phyloP scores from a whole-genome alignment of 495 filamentous ascomycete species.

The Glonium stellatum region DNA sequence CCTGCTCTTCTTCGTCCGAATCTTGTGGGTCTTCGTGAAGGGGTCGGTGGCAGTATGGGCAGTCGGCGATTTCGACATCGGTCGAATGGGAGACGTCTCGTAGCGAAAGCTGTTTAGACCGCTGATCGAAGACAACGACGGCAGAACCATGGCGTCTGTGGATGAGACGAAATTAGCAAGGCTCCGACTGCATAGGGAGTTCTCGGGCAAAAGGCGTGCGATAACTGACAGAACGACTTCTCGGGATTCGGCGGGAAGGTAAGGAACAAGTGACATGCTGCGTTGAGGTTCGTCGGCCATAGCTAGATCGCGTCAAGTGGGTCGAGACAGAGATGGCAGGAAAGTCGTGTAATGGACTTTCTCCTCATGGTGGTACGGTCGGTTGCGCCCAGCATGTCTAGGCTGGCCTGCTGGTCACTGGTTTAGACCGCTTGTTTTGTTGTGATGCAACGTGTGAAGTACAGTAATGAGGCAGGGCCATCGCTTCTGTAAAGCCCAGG shows the following conservation, averaged over 20 bases:
- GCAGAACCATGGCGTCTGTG: conserved; percentile 81
- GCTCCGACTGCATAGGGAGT: not conserved
- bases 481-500: not conserved
- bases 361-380: not conserved
- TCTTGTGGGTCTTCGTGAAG: conserved; percentile 47
- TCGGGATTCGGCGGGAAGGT: conserved; percentile 31
- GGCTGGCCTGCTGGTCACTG: not conserved
- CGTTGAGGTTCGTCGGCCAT: conserved; percentile 26
- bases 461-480: not conserved
- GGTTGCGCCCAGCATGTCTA: not conserved
- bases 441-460: not conserved
- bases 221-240: conserved; percentile 33
- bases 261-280: conserved; percentile 38
- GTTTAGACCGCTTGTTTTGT: not conserved
- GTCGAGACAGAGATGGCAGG: not conserved
- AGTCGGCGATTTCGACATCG: conserved; percentile 55
- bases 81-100: conserved; percentile 50
- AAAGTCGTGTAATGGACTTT: not conserved
- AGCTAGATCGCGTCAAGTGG: conserved; percentile 1
- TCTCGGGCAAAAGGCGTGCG: conserved; percentile 2
- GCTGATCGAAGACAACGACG: conserved; percentile 81
- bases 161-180: not conserved
- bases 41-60: conserved; percentile 83
- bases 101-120: conserved; percentile 77
- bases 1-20: conserved; percentile 30